Conservation (phyloP, 768 basidiomycete genomes). For the Saitozyma podzolica region DNA sequence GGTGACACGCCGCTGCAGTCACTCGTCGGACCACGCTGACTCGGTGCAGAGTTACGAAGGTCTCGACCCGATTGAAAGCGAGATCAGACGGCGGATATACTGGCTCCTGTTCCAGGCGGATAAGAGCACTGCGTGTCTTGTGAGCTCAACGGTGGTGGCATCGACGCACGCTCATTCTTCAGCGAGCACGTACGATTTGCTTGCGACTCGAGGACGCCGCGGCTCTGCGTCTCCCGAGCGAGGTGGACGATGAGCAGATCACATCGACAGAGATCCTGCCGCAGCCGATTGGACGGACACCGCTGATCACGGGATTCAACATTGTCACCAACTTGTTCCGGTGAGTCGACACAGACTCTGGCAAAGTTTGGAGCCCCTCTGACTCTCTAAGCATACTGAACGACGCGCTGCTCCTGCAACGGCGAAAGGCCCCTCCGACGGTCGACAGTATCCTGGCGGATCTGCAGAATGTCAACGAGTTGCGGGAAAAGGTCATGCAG, state of each 20-base stretch:
- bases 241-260: conserved; percentile 50
- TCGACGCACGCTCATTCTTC: neutral
- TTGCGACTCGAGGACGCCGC: conserved; percentile 71
- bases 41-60: conserved; percentile 60
- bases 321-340: conserved; percentile 38
- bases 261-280: conserved; percentile 35
- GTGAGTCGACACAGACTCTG: conserved; percentile 12
- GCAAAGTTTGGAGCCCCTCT: neutral
- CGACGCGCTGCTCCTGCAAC: conserved; percentile 35
- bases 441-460: conserved; percentile 37
- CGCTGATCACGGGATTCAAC: conserved; percentile 46
- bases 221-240: conserved; percentile 24
- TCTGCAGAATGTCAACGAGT: conserved; percentile 31
- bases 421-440: conserved; percentile 29
- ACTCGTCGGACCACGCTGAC: conserved; percentile 3
- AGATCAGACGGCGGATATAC: conserved; percentile 72
- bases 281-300: conserved; percentile 33
- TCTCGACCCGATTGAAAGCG: conserved; percentile 79
- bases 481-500: conserved; percentile 31
- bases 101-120: conserved; percentile 85
- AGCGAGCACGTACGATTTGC: conserved; percentile 37
- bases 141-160: conserved; percentile 1
- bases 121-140: conserved; percentile 57
- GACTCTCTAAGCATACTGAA: conserved; percentile 30
- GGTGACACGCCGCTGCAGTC: neutral